A percentile compares a stretch with the other conserved stretches of the same genome.
Conservation (phyloP, 1,284 basidiomycete species). For the Coniophora puteana region DNA sequence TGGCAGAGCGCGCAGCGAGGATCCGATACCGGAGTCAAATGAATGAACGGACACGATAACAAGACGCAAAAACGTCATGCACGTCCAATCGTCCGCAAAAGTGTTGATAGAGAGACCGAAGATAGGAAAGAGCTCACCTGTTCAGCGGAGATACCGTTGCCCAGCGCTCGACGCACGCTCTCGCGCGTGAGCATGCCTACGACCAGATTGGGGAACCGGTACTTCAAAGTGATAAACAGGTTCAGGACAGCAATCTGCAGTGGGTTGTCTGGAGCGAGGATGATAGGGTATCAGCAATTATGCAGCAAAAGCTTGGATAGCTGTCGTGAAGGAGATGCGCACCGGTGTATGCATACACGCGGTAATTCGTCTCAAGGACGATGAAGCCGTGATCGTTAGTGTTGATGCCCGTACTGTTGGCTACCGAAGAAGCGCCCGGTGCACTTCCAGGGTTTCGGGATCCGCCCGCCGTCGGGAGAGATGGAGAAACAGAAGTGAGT, state of each 20-base stretch:
- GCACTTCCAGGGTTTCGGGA: slow-evolving; percentile 11
- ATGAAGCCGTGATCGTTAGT: slow-evolving; percentile 82
- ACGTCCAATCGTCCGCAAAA: too few relatives aligned
- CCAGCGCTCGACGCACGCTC: slow-evolving; percentile 91
- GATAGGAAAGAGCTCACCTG: slow-evolving; percentile 56
- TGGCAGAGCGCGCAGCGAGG: too few relatives aligned
- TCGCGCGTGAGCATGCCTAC: slow-evolving; percentile 94
- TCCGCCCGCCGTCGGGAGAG: slow-evolving; percentile 56
- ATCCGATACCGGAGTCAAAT: too few relatives aligned
- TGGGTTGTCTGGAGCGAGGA: slow-evolving; percentile 73
- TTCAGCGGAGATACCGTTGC: slow-evolving; percentile 94
- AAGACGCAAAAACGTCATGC: too few relatives aligned
- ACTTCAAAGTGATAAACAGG: slow-evolving; percentile 89
- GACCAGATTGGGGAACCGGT: slow-evolving; percentile 94
- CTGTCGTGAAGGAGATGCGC: slow-evolving; percentile 22
- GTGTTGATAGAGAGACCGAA: too few relatives aligned
- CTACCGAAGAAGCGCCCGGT: slow-evolving; percentile 16
- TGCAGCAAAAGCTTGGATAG: slow-evolving; percentile 1
- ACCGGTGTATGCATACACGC: slow-evolving; percentile 98
- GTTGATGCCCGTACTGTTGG: slow-evolving; percentile 40
- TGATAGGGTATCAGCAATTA: slow-evolving; percentile 15
- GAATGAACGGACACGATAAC: too few relatives aligned
- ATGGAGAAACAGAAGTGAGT: slow-evolving; percentile 79
- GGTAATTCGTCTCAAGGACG: slow-evolving; percentile 97
- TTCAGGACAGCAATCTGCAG: slow-evolving; percentile 96